Percentiles rank a stretch among this genome's conserved stretches.
phyloP scores from a whole-genome alignment of 2,329 filamentous ascomycete species.

The Verticillium albo-atrum region DNA sequence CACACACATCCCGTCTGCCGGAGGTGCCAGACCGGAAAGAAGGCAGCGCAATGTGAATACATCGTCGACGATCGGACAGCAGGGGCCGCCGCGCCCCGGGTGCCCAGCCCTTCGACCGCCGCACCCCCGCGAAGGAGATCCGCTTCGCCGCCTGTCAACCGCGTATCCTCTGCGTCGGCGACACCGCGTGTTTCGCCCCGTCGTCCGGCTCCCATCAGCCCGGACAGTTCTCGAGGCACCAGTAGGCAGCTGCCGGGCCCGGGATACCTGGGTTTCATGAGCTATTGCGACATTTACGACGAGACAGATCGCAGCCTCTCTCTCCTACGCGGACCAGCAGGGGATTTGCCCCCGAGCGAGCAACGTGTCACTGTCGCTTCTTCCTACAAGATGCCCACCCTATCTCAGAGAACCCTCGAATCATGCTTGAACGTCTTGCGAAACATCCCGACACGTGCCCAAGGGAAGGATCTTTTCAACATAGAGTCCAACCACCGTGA shows the following conservation, averaged over 20 bases:
- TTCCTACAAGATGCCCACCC: not conserved
- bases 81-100: not conserved
- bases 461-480: constrained; percentile 8
- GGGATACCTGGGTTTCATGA: constrained; percentile 42
- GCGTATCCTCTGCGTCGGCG: not conserved
- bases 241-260: constrained; percentile 6
- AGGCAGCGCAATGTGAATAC: constrained; percentile 28
- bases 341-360: not conserved
- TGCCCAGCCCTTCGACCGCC: not conserved
- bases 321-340: constrained; percentile 9
- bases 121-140: not conserved
- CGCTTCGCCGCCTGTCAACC: not conserved
- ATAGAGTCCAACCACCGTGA: constrained; percentile 11
- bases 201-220: not conserved
- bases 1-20: constrained; percentile 31
- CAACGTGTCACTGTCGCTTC: not conserved
- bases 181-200: not conserved
- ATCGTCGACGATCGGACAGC: constrained; percentile 10
- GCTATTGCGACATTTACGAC: constrained; percentile 35
- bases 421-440: constrained; percentile 32
- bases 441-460: constrained; percentile 21
- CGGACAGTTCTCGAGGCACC: not conserved
- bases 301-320: constrained; percentile 36
- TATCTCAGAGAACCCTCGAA: constrained; percentile 17
- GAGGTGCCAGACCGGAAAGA: constrained; percentile 28